Evolutionary conservation across 257 asterid species (phyloP), one percentile per base, ranked within the genome.

Genomic region (Solanum tarijense): DNA sequence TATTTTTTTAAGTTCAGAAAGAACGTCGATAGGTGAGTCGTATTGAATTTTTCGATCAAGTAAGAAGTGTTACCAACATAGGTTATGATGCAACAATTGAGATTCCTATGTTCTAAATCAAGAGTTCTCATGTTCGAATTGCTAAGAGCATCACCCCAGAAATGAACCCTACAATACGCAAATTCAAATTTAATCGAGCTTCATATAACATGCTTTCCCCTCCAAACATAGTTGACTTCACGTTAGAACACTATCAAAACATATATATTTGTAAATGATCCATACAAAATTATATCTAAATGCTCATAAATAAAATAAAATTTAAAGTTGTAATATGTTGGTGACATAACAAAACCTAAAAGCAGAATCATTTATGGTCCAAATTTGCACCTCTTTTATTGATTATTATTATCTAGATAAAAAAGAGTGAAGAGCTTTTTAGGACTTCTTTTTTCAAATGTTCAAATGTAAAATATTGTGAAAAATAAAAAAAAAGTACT

Each of bases 201-300:
- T 5, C 0, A 1, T 9, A 9, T 60, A 60, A 21, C 0, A 65
- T 25, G 13, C 23, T 65, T 8, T 27, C 52, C 13, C 60, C 39
- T 84, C 85, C 89, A 7, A n/a, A 71, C 88, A 86, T 86, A 88
- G 89, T 84, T 90, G 88, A 41, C 11, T 74, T 35, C 52, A 74
- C 82, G 31, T 74, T 74, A 18, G 18, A 35, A 20, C 23, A 27
- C 32, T 12, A n/a, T 29, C 4, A 21, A 74, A 2, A 34, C 81
- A 73, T 73, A 52, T 52, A 52, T 52, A 41, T 20, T 74, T 35
- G 16, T 18, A 34, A 74, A 74, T 38, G 14, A 43, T 7, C 32
- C 18, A 9, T 27, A 5, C 38, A 4, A 43, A 27, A 43, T 27
- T 43, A 25, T 25, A 43, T 41, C 36, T 43, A 79, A 79, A 41